Evolutionary conservation across 2,329 filamentous ascomycete species (phyloP).

Genomic region (Colletotrichum trifolii): DNA sequence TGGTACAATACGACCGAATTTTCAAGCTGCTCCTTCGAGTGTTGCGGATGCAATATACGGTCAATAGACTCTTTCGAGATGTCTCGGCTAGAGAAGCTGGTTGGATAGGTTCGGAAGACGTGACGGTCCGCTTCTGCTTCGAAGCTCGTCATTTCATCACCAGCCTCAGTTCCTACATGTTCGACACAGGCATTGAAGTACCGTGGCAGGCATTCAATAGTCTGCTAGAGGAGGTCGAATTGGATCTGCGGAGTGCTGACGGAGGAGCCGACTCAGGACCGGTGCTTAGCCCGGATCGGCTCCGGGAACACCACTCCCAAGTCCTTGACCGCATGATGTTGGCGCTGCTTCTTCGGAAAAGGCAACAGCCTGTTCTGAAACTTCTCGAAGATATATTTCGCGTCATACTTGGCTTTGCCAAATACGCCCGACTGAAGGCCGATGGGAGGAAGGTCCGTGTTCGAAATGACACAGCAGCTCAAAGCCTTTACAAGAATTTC

Average conservation of each 20-base stretch:
- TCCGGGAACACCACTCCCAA: conserved; percentile 77
- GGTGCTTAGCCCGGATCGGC: conserved; percentile 71
- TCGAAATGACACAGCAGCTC: conserved; percentile 43
- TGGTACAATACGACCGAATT: conserved; percentile 85
- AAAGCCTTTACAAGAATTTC: conserved; percentile 71
- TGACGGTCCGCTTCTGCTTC: conserved; percentile 71
- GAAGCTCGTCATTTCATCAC: conserved; percentile 85
- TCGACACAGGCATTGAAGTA: conserved; percentile 78
- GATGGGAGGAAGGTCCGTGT: conserved; percentile 47
- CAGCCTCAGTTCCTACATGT: conserved; percentile 79
- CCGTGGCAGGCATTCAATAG: conserved; percentile 79
- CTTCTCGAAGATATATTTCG: conserved; percentile 82
- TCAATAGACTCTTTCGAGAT: conserved; percentile 72
- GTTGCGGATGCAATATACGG: conserved; percentile 81
- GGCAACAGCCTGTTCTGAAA: conserved; percentile 78
- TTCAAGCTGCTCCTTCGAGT: conserved; percentile 85
- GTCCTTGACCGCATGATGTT: conserved; percentile 81
- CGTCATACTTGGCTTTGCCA: conserved; percentile 78
- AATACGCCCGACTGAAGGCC: conserved; percentile 54
- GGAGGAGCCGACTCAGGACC: conserved; percentile 49
- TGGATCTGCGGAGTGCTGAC: conserved; percentile 60
- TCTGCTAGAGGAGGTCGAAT: conserved; percentile 73
- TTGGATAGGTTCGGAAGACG: conserved; percentile 50
- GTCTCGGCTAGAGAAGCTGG: conserved; percentile 53
- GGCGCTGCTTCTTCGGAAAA: conserved; percentile 77